phyloP scores from a whole-genome alignment of 352 stramenopile species.

The Phytophthora colocasiae region DNA sequence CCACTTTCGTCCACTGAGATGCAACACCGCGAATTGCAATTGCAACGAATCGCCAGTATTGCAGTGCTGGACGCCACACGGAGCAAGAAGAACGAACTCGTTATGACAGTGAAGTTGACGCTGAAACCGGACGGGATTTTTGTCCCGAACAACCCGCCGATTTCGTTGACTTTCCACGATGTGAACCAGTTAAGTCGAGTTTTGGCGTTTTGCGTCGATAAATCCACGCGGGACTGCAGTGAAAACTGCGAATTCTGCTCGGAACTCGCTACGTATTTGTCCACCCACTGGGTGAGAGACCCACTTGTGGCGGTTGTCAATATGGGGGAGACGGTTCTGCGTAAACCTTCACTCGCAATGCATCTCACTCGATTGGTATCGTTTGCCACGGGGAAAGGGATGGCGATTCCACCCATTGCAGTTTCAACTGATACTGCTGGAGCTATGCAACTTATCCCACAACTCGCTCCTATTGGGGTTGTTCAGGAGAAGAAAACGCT shows the following conservation, averaged over 20 bases:
- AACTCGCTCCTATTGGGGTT: slow-evolving; percentile 6
- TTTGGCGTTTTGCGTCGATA: slow-evolving; percentile 24
- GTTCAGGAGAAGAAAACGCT: background rate
- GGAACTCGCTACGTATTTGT: slow-evolving; percentile 13
- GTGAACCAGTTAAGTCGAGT: slow-evolving; percentile 25
- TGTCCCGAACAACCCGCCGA: slow-evolving; percentile 9
- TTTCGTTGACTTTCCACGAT: slow-evolving; percentile 16
- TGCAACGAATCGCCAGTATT: slow-evolving; percentile 27
- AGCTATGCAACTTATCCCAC: slow-evolving; percentile 8
- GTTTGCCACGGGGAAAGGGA: slow-evolving; percentile 8
- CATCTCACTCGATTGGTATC: slow-evolving; percentile 21
- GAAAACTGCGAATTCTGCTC: slow-evolving; percentile 24
- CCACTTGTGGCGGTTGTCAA: slow-evolving; percentile 20
- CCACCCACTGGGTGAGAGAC: slow-evolving; percentile 17
- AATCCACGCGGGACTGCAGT: background rate
- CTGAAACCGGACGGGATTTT: slow-evolving; percentile 24
- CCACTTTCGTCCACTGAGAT: slow-evolving; percentile 8
- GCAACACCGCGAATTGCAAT: slow-evolving; percentile 10
- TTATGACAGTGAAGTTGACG: slow-evolving; percentile 25
- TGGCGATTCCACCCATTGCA: slow-evolving; percentile 2
- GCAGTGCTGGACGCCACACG: slow-evolving; percentile 25
- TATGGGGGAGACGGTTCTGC: slow-evolving; percentile 19
- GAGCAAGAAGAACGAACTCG: slow-evolving; percentile 30
- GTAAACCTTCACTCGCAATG: slow-evolving; percentile 21
- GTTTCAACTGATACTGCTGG: slow-evolving; percentile 8